These are phyloP conservation scores for Coniochaeta pulveracea DNA, from an alignment of 2,329 filamentous ascomycete species.

Conservation along the genomic window DNA sequence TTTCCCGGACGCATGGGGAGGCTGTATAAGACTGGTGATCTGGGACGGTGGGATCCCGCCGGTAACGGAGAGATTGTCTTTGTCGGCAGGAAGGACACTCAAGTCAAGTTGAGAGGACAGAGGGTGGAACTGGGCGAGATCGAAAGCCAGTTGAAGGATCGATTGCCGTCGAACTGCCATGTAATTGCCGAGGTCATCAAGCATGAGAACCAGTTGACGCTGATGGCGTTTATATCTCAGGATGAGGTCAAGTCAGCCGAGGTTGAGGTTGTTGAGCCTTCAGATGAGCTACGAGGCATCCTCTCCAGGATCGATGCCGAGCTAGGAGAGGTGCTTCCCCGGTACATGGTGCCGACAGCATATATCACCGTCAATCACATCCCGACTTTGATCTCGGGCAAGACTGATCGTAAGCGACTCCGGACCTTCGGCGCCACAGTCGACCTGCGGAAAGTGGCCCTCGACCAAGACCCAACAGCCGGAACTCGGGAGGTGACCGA, in stretches of 20 bases:
- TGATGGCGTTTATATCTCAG: slow-evolving; percentile 20
- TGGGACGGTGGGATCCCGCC: slow-evolving; percentile 28
- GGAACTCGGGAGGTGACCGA: slow-evolving; percentile 16
- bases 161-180: slow-evolving; percentile 23
- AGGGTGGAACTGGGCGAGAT: slow-evolving; percentile 42
- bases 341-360: slow-evolving; percentile 26
- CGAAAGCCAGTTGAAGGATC: slow-evolving; percentile 25
- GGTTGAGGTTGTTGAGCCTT: slow-evolving; percentile 7
- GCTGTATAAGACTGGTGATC: slow-evolving; percentile 37
- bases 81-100: slow-evolving; percentile 42
- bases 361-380: slow-evolving; percentile 29
- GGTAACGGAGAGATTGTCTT: slow-evolving; percentile 25
- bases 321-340: slow-evolving; percentile 13
- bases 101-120: slow-evolving; percentile 49
- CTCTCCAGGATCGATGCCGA: slow-evolving; percentile 10
- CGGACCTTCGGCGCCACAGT: slow-evolving; percentile 19
- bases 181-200: slow-evolving; percentile 36
- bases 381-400: slow-evolving; percentile 30
- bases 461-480: not conserved
- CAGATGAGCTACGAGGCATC: slow-evolving; percentile 7
- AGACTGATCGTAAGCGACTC: slow-evolving; percentile 29
- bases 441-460: not conserved
- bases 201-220: slow-evolving; percentile 11
- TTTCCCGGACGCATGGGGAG: slow-evolving; percentile 22
- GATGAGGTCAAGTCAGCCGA: slow-evolving; percentile 10